Evolutionary conservation across 2,329 filamentous ascomycete genomes (phyloP), one percentile per base, ranked within the genome.

Genomic region (Phialophora tarda): DNA sequence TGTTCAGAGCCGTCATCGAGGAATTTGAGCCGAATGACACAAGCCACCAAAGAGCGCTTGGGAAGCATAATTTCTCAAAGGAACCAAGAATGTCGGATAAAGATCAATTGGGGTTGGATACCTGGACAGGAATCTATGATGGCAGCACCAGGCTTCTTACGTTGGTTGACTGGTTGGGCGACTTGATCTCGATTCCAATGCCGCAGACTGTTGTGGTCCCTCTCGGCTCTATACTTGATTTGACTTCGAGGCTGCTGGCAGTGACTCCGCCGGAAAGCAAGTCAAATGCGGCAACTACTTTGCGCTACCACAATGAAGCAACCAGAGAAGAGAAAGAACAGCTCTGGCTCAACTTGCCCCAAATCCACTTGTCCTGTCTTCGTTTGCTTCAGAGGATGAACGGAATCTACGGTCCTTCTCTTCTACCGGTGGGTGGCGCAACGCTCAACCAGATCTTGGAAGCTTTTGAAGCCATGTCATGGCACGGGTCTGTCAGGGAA

Each of bases 301-400:
- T 87, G n/a, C 86, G 89, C 67, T 82, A 88, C 66, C 93, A 93
- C 72, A 83, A 88, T 7, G 89, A 91, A 69, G 86, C 95, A 69
- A 85, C 88, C 34, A 86, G 90, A 67, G 91, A 96, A 58, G 94
- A 97, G 78, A 89, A 89, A 67, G 92, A 96, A 61, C 86, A 89
- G 53, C 83, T 97, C 3, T 93, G 91, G 86, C 81, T 85, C 55
- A 82, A 86, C 21, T 82, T 97, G 11, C 91, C 93, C 4, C 82
- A 85, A 10, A 85, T 97, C 47, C 92, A 97, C 74, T 78, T 88
- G 14, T 87, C 90, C 14, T 85, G 87, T n/a, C 79, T 96, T 62
- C 78, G 85, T 24, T 78, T 96, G 1, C 78, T 91, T 24, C 77
- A 82, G 8, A 78, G 81, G 11, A 74, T 95, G 54, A 75, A 87